Conservation (phyloP, 148 eudicot species). For the Polygonum maritimum region DNA sequence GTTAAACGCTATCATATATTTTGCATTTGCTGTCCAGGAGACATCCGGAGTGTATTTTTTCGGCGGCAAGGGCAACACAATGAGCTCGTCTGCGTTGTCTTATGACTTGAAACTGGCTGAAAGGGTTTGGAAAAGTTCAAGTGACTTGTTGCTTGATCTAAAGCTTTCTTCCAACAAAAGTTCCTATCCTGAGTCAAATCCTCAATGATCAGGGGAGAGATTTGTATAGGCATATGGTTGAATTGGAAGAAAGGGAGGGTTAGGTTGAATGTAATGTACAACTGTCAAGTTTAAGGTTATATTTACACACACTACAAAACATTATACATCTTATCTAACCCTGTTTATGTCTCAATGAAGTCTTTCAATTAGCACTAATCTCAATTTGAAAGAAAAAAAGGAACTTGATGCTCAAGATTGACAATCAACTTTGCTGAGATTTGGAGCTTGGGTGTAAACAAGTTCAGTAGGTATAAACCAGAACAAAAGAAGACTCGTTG, state of each 20-base stretch:
- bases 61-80: conserved; percentile 63
- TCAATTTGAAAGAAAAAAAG: too few relatives aligned
- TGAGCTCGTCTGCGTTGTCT: conserved; percentile 54
- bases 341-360: too few relatives aligned
- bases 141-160: conserved; percentile 38
- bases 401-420: neutral
- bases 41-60: conserved; percentile 22
- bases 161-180: conserved; percentile 14
- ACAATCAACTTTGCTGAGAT: neutral
- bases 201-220: neutral
- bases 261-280: too few relatives aligned
- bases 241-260: too few relatives aligned
- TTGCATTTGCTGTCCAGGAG: conserved; percentile 40
- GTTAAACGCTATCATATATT: neutral
- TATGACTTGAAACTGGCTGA: conserved; percentile 37
- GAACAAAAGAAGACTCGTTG: neutral
- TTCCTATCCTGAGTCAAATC: neutral
- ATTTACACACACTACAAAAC: too few relatives aligned
- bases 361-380: too few relatives aligned
- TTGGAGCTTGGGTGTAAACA: neutral
- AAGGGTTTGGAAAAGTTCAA: conserved; percentile 20
- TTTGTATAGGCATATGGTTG: too few relatives aligned
- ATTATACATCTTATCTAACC: too few relatives aligned
- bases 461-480: neutral
- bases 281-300: too few relatives aligned